phyloP scores from a whole-genome alignment of 257 asterid genomes.

The Datura wrightii region DNA sequence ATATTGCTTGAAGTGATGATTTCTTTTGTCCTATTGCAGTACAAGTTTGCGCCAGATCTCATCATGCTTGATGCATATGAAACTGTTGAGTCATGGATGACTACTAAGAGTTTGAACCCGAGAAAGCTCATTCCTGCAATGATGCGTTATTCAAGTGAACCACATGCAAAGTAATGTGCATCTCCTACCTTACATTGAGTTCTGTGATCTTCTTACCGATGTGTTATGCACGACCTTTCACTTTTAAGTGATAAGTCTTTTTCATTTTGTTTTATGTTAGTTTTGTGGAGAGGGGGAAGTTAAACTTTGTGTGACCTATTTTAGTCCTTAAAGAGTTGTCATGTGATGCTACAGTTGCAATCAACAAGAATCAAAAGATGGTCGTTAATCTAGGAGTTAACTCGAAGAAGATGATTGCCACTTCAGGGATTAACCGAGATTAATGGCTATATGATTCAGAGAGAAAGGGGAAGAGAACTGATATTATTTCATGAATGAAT shows the following conservation, averaged over 20 bases:
- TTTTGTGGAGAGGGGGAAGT: not conserved
- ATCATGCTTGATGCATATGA: constrained; percentile 99
- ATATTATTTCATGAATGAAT: no score
- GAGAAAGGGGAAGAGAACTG: no score
- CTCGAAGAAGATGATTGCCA: no score
- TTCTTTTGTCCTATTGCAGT: constrained; percentile 60
- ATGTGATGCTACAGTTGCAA: not conserved
- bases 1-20: constrained; percentile 33
- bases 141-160: constrained; percentile 99
- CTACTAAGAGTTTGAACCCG: constrained; percentile 81
- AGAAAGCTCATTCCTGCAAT: constrained; percentile 98
- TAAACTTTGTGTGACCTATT: constrained; percentile 12
- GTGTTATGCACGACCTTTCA: constrained; percentile 24
- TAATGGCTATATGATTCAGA: no score
- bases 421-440: no score
- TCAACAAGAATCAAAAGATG: no score
- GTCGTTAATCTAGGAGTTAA: no score
- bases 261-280: constrained; percentile 2
- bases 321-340: not conserved
- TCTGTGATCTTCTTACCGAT: constrained; percentile 31
- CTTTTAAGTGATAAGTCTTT: not conserved
- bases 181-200: constrained; percentile 30
- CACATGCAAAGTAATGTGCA: constrained; percentile 84
- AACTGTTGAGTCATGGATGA: constrained; percentile 99
- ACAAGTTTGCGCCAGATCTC: constrained; percentile 96